These are phyloP conservation scores for Pouteria glomerata DNA, from an alignment of 148 eudicot genomes.

Conservation along the genomic window DNA sequence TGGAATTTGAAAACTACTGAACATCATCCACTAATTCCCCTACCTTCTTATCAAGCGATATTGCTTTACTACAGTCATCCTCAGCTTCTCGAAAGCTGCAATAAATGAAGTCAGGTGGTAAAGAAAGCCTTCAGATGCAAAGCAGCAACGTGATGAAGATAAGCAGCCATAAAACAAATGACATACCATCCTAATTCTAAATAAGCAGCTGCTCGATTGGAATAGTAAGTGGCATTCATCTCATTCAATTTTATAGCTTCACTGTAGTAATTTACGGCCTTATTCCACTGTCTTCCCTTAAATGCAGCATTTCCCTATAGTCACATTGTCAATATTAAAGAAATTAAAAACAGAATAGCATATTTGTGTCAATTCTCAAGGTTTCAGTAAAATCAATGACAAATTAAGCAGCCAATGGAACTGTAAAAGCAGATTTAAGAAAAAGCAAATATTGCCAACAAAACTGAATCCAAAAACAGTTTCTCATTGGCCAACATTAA, in stretches of 20 bases:
- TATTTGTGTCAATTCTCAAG: neutral
- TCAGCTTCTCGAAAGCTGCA: slow-evolving; percentile 73
- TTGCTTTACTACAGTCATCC: slow-evolving; percentile 74
- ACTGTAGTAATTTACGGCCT: slow-evolving; percentile 69
- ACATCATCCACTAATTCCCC: neutral
- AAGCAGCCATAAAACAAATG: neutral
- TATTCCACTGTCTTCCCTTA: slow-evolving; percentile 71
- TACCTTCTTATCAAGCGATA: slow-evolving; percentile 84
- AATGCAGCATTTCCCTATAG: slow-evolving; percentile 93
- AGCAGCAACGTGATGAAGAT: neutral
- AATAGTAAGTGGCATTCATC: slow-evolving; percentile 57
- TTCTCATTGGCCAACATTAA: neutral
- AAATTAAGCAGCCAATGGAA: neutral
- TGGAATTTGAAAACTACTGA: neutral
- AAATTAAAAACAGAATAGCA: neutral
- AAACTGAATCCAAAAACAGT: neutral
- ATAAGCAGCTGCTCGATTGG: slow-evolving; percentile 92
- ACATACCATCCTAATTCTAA: slow-evolving; percentile 72
- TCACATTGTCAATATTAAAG: slow-evolving; percentile 1
- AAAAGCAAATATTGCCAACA: neutral
- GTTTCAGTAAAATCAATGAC: neutral
- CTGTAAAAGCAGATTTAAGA: neutral
- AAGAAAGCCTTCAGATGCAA: neutral
- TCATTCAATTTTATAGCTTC: slow-evolving; percentile 74
- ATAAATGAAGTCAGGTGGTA: slow-evolving; percentile 10